phyloP scores from a whole-genome alignment of 176 grass and related monocot species.

The Thalia dealbata region DNA sequence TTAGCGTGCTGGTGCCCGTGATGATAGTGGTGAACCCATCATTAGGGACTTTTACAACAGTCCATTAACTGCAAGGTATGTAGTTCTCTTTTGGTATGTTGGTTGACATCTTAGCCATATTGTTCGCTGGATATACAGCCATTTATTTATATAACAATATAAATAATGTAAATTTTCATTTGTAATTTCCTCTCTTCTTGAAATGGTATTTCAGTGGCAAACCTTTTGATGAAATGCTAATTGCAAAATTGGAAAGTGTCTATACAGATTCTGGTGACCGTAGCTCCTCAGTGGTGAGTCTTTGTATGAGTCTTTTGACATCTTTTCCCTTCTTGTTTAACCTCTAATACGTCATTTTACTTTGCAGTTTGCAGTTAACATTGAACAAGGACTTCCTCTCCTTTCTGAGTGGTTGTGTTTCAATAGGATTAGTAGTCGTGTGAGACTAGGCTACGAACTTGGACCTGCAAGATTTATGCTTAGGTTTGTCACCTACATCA shows the following conservation, averaged over 20 bases:
- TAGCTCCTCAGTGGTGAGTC: conserved; percentile 67
- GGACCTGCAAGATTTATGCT: conserved; percentile 70
- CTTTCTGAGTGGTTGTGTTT: conserved; percentile 81
- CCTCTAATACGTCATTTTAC: conserved; percentile 7
- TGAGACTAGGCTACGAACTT: conserved; percentile 60
- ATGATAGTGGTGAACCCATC: conserved; percentile 65
- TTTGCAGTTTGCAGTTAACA: conserved; percentile 67
- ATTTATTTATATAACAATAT: neutral
- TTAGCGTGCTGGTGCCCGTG: conserved; percentile 77
- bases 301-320: conserved; percentile 11
- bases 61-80: conserved; percentile 86
- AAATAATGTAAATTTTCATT: neutral
- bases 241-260: conserved; percentile 86
- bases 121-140: neutral
- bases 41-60: conserved; percentile 87
- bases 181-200: neutral
- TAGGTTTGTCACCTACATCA: conserved; percentile 27
- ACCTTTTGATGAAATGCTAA: conserved; percentile 66
- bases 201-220: conserved; percentile 48
- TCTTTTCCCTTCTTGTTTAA: conserved; percentile 13
- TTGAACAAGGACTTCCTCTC: conserved; percentile 82
- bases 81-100: conserved; percentile 11
- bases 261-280: conserved; percentile 81
- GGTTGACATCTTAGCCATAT: neutral
- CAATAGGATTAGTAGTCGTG: conserved; percentile 64